These are phyloP conservation scores for Colletotrichum navitas DNA, from an alignment of 2,329 filamentous ascomycete species.

Conservation along the genomic window DNA sequence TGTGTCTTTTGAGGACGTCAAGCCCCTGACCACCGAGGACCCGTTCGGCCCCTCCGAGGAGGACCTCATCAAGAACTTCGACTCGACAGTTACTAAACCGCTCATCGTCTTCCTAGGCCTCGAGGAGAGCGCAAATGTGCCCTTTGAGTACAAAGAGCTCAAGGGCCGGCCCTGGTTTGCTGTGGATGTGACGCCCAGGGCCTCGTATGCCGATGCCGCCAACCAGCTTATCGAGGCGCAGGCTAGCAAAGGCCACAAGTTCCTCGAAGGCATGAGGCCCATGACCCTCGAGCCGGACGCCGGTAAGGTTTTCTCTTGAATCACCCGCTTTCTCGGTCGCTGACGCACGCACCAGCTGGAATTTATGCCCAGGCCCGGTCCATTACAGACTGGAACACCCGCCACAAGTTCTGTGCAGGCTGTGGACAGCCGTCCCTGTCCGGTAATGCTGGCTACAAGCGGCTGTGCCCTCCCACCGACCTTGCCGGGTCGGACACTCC, in stretches of 20 bases:
- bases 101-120: constrained; percentile 88
- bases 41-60: constrained; percentile 80
- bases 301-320: constrained; percentile 59
- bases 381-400: constrained; percentile 92
- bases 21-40: constrained; percentile 76
- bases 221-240: constrained; percentile 58
- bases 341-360: constrained; percentile 70
- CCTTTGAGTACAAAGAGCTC: constrained; percentile 76
- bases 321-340: background rate
- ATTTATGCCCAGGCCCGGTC: constrained; percentile 92
- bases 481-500: constrained; percentile 60
- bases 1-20: constrained; percentile 76
- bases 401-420: constrained; percentile 91
- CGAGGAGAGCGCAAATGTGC: constrained; percentile 69
- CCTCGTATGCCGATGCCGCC: constrained; percentile 71
- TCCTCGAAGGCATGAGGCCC: constrained; percentile 75
- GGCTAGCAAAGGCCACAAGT: constrained; percentile 70
- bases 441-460: constrained; percentile 83
- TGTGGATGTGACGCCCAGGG: constrained; percentile 84
- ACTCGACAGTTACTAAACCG: constrained; percentile 76
- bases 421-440: constrained; percentile 88
- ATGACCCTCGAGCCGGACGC: constrained; percentile 71
- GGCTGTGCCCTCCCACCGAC: constrained; percentile 81
- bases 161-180: constrained; percentile 88
- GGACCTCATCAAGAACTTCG: constrained; percentile 78